Evolutionary conservation across 805 yeast genomes (phyloP).

Genomic region (Priceomyces melissophilus): DNA sequence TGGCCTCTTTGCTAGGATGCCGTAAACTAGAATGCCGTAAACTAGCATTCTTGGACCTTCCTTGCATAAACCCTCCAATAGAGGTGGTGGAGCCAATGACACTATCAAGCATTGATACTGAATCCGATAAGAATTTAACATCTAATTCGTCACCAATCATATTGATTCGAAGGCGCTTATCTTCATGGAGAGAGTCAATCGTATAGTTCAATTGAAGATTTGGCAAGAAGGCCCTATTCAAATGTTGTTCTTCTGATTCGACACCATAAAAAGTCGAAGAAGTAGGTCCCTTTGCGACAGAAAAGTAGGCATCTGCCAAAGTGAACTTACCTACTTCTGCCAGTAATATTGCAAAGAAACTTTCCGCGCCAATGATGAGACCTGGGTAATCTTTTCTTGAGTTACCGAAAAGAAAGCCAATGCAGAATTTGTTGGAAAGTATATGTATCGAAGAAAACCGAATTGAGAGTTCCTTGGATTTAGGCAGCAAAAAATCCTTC

Average conservation of each 20-base stretch:
- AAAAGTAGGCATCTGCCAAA: constrained; percentile 62
- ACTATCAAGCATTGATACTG: constrained; percentile 53
- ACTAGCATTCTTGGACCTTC: constrained; percentile 14
- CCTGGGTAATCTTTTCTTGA: constrained; percentile 55
- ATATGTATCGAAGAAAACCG: constrained; percentile 53
- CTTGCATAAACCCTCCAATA: constrained; percentile 34
- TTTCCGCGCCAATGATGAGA: constrained; percentile 72
- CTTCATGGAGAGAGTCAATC: constrained; percentile 23
- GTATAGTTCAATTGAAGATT: constrained; percentile 57
- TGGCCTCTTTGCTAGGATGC: constrained; percentile 4
- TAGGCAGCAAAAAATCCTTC: background rate
- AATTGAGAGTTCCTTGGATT: background rate
- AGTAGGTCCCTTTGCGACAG: constrained; percentile 63
- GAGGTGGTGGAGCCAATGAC: constrained; percentile 44
- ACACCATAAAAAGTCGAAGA: constrained; percentile 48
- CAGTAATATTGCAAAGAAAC: constrained; percentile 63
- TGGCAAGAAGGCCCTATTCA: constrained; percentile 67
- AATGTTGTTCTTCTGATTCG: constrained; percentile 43
- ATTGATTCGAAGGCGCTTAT: constrained; percentile 42
- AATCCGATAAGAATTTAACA: constrained; percentile 57
- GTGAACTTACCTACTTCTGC: constrained; percentile 64
- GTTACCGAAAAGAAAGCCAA: constrained; percentile 75
- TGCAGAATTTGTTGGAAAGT: constrained; percentile 60
- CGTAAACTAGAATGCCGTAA: constrained; percentile 1
- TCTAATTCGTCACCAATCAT: constrained; percentile 70